These are phyloP conservation scores for Azolla pinnata DNA, from an alignment of 75 land plant genomes.

Conservation along the genomic window DNA sequence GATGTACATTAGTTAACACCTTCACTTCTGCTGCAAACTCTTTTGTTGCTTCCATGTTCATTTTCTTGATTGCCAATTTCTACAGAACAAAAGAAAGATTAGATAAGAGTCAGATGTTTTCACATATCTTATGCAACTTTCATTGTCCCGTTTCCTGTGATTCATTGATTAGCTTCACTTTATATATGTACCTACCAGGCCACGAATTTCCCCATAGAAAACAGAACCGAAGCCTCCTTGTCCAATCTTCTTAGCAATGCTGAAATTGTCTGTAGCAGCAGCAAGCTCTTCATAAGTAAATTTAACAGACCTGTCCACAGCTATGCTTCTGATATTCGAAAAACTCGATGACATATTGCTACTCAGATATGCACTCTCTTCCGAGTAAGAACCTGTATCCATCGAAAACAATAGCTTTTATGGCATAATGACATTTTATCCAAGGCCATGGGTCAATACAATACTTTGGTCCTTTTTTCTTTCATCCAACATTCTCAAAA, in stretches of 20 bases:
- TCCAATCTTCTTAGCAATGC: conserved; percentile 77
- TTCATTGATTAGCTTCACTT: neutral
- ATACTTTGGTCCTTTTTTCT: no score
- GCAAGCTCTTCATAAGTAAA: conserved; percentile 83
- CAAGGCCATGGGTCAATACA: no score
- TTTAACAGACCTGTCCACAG: conserved; percentile 81
- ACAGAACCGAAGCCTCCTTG: conserved; percentile 93
- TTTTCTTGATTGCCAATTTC: conserved; percentile 87
- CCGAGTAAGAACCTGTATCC: conserved; percentile 10
- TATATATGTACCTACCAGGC: conserved; percentile 51
- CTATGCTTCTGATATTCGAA: conserved; percentile 28
- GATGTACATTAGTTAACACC: conserved; percentile 83
- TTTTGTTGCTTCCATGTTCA: conserved; percentile 77
- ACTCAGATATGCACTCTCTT: conserved; percentile 11
- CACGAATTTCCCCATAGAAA: conserved; percentile 82
- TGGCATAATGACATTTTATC: no score
- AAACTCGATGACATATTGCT: conserved; percentile 4
- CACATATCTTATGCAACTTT: neutral
- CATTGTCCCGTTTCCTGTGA: neutral
- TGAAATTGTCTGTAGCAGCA: conserved; percentile 65
- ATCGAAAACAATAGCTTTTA: conserved; percentile 1
- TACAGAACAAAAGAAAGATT: conserved; percentile 16
- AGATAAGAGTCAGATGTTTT: neutral
- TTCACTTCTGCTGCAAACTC: conserved; percentile 84
- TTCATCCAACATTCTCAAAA: neutral